These are phyloP conservation scores for Vanderwaltozyma polyspora DNA, from an alignment of 805 yeast species.

Conservation along the genomic window DNA sequence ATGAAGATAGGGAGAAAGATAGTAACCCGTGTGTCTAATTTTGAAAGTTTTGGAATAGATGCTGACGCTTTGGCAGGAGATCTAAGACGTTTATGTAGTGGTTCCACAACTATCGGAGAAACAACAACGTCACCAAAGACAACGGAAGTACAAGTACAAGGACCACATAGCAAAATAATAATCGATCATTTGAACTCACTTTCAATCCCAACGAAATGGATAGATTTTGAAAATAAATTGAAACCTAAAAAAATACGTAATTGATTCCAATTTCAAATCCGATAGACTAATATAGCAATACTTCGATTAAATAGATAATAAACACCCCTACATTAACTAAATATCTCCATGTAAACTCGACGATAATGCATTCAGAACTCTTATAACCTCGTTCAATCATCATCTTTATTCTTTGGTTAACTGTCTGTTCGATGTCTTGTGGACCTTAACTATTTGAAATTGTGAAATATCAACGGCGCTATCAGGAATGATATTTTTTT, in stretches of 20 bases:
- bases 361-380: too few species aligned
- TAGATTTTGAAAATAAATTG: conserved; percentile 51
- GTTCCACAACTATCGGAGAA: conserved; percentile 67
- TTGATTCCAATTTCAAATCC: not conserved
- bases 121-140: conserved; percentile 40
- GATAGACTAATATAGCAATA: too few species aligned
- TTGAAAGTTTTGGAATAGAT: conserved; percentile 57
- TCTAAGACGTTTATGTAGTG: conserved; percentile 72
- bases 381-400: too few species aligned
- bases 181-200: conserved; percentile 45
- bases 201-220: conserved; percentile 59
- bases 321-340: too few species aligned
- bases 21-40: conserved; percentile 59
- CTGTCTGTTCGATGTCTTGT: too few species aligned
- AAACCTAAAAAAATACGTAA: conserved; percentile 40
- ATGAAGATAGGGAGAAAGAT: conserved; percentile 72
- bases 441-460: too few species aligned
- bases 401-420: too few species aligned
- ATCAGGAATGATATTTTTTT: too few species aligned
- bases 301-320: too few species aligned
- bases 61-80: conserved; percentile 56
- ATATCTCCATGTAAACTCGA: too few species aligned
- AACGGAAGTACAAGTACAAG: conserved; percentile 77
- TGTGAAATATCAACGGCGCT: too few species aligned
- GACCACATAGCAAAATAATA: conserved; percentile 64